Base-by-base conservation (phyloP, 768 basidiomycete species). In the Porphyrellus cyaneotinctus region DNA sequence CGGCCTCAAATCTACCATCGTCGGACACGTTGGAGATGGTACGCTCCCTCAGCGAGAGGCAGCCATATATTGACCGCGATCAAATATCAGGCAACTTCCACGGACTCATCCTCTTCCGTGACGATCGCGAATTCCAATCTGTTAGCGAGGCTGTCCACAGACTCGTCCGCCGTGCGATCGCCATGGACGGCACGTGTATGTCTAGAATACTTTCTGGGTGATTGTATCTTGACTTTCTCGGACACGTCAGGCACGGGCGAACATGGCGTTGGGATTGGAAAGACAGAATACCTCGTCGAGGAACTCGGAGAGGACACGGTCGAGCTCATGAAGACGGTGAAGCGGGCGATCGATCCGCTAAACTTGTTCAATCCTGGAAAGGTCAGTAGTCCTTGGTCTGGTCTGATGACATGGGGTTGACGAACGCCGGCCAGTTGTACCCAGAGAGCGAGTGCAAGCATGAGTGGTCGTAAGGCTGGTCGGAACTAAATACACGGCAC, bases 301-400 rank as follows among this genome's bases (percentile, higher is more conserved):
- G 95, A 97, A 66, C 78, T 97, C 1, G 95, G 95, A 0, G 74
- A 74, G 42, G 85, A 83, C 5, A 95, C 93, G 0, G 85, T 97
- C 12, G 80, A 82, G 43, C 72, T 95, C 11, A 93, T 97, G 92
- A 83, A 82, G 73, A 80, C 77, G n/a, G 77, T 97, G 61, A 97
- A 95, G 70, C 70, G 71, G 36, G 78, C 85, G 3, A 73, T 93
- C 13, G 93, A 95, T 67, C 92, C 93, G 1, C 64, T 81, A 43
- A 83, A 88, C 61, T 72, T 97, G 44, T 77, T 94, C 68, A 97
- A 95, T 65, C 93, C 93, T 8, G 91, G 88, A 37, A 94, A 95
- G 70, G 75, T 33, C 9, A 18, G n/a, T 74, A 23, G 63, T 51
- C 35, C 22, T 13, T 12, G 6, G n/a, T 6, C 14, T 20, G 11